Evolutionary conservation across 257 asterid genomes (phyloP).

Genomic region (Lycium barbarum): DNA sequence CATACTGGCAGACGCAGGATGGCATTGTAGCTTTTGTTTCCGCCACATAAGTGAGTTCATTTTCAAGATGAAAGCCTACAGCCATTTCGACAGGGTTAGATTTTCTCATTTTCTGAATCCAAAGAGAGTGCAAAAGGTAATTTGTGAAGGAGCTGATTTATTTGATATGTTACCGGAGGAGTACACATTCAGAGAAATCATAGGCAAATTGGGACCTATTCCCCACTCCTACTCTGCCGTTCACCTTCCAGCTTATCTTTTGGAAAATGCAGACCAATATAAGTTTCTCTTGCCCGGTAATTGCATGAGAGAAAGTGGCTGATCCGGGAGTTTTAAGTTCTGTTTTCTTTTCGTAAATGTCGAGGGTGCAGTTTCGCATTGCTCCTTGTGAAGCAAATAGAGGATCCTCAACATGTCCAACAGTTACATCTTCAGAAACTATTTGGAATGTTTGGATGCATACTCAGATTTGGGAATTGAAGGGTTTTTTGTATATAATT

Average conservation of each 20-base stretch:
- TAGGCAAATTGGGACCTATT: constrained; percentile 83
- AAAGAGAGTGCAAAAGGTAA: constrained; percentile 72
- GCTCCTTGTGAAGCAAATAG: constrained; percentile 40
- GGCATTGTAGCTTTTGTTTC: constrained; percentile 93
- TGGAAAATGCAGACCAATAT: constrained; percentile 69
- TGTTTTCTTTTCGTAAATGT: constrained; percentile 44
- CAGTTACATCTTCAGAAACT: constrained; percentile 46
- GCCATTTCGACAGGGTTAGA: constrained; percentile 79
- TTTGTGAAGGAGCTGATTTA: constrained; percentile 77
- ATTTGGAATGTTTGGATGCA: constrained; percentile 51
- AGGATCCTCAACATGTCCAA: constrained; percentile 41
- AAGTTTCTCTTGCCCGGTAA: constrained; percentile 82
- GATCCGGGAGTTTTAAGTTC: constrained; percentile 32
- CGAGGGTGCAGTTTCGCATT: constrained; percentile 42
- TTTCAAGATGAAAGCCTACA: constrained; percentile 88
- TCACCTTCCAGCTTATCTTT: constrained; percentile 80
- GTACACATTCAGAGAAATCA: constrained; percentile 76
- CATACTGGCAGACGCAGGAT: constrained; percentile 74
- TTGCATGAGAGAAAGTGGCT: constrained; percentile 75
- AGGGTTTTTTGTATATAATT: constrained; percentile 41
- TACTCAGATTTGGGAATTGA: constrained; percentile 18
- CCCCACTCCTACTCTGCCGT: constrained; percentile 85
- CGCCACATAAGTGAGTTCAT: constrained; percentile 67
- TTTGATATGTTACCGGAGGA: constrained; percentile 94
- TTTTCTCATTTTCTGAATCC: constrained; percentile 73